These are phyloP conservation scores for Curvularia verruculosa DNA, from an alignment of 2,329 filamentous ascomycete species.

Conservation along the genomic window DNA sequence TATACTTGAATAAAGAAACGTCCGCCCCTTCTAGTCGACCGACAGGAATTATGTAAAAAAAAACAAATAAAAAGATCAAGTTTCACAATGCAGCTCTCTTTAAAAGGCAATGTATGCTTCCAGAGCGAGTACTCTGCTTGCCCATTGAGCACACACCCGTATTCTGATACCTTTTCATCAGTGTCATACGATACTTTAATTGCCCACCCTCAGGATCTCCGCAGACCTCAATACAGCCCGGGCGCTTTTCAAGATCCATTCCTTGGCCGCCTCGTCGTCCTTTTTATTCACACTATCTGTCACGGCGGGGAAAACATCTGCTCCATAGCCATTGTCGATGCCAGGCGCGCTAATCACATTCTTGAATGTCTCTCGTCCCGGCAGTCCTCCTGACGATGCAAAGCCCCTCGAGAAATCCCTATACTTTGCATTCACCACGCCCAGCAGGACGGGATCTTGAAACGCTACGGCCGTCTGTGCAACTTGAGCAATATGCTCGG, in stretches of 20 bases:
- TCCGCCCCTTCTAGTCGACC: not conserved
- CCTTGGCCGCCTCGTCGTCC: not conserved
- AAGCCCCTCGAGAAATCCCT: conserved; percentile 1
- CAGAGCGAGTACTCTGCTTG: not conserved
- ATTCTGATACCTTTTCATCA: not conserved
- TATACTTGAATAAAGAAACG: not conserved
- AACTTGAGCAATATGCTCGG: not conserved
- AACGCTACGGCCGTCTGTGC: conserved; percentile 3
- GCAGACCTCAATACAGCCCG: conserved; percentile 2
- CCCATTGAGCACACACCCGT: not conserved
- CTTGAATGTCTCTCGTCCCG: conserved; percentile 1
- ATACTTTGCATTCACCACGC: not conserved
- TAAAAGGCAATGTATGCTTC: not conserved
- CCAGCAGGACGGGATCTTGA: not conserved
- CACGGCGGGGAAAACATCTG: conserved; percentile 2
- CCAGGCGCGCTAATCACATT: conserved; percentile 4
- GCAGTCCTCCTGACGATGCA: not conserved
- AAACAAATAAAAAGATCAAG: not conserved
- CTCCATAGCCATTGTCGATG: conserved; percentile 4
- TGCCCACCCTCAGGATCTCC: conserved; percentile 4
- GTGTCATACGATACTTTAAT: not conserved
- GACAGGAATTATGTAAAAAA: not conserved
- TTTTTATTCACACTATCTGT: conserved; percentile 1
- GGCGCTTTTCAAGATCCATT: conserved; percentile 3
- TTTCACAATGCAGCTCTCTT: not conserved